phyloP scores from a whole-genome alignment of 352 stramenopile genomes.

The Globisporangium carolinianum region DNA sequence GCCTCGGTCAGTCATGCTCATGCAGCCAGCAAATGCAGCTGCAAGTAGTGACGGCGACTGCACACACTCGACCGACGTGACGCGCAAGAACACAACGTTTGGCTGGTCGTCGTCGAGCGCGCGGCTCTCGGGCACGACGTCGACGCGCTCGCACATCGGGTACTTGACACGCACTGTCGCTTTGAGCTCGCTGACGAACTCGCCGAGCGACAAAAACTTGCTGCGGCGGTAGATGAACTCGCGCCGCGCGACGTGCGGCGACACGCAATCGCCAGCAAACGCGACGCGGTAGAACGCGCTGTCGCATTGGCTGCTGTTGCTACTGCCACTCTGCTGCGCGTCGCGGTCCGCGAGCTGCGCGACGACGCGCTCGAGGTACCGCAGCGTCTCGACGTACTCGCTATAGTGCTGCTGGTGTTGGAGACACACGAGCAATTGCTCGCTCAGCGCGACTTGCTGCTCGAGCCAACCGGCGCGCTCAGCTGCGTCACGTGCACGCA shows the following conservation, averaged over 20 bases:
- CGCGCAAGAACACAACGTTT: slow-evolving; percentile 56
- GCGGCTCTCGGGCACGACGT: slow-evolving; percentile 51
- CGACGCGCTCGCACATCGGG: slow-evolving; percentile 44
- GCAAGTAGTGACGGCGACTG: background rate
- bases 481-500: slow-evolving; percentile 27
- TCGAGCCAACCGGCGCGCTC: slow-evolving; percentile 41
- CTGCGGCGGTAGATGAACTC: slow-evolving; percentile 77
- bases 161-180: slow-evolving; percentile 43
- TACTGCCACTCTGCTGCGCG: background rate
- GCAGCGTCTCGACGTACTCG: slow-evolving; percentile 50
- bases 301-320: background rate
- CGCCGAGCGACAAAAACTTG: slow-evolving; percentile 55
- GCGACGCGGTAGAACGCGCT: slow-evolving; percentile 55
- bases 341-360: slow-evolving; percentile 23
- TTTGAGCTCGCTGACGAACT: slow-evolving; percentile 64
- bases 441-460: slow-evolving; percentile 46
- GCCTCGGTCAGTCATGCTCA: too few species aligned
- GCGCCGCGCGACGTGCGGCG: slow-evolving; percentile 23
- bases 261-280: slow-evolving; percentile 47
- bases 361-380: slow-evolving; percentile 26
- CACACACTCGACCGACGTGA: slow-evolving; percentile 18
- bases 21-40: too few species aligned
- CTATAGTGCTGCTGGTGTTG: slow-evolving; percentile 23
- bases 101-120: slow-evolving; percentile 33
- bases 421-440: slow-evolving; percentile 33